Percentiles rank a stretch among this genome's conserved stretches.
Evolutionary conservation across 2,329 filamentous ascomycete species (phyloP).

Genomic region (Pestalotiopsis sp.): DNA sequence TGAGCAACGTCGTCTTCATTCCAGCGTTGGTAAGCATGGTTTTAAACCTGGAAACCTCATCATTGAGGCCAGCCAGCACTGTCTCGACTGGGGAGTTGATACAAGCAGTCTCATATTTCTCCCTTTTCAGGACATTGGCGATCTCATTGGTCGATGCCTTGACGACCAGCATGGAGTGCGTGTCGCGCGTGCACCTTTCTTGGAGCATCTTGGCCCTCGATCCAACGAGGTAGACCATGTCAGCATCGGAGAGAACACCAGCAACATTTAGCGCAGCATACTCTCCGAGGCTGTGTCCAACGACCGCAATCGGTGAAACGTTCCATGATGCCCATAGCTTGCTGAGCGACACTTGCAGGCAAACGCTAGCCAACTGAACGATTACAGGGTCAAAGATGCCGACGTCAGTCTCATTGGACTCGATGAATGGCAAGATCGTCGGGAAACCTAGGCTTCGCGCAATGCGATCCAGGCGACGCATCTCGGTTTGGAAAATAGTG

Average conservation of each 20-base stretch:
- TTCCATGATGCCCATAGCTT: constrained; percentile 53
- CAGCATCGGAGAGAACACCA: constrained; percentile 67
- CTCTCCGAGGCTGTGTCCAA: constrained; percentile 69
- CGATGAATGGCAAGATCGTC: constrained; percentile 49
- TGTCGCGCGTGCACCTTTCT: constrained; percentile 61
- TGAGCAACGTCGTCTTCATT: constrained; percentile 7
- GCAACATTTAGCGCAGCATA: constrained; percentile 70
- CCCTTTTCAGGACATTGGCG: constrained; percentile 44
- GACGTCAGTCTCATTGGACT: constrained; percentile 38
- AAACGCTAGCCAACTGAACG: constrained; percentile 50
- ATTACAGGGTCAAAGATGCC: constrained; percentile 43
- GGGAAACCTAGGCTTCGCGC: constrained; percentile 49
- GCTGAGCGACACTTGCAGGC: constrained; percentile 54
- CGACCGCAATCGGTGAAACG: constrained; percentile 50
- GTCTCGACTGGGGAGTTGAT: constrained; percentile 73
- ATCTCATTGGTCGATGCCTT: constrained; percentile 48
- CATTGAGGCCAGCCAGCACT: constrained; percentile 49
- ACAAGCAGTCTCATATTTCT: constrained; percentile 59
- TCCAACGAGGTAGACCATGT: constrained; percentile 71
- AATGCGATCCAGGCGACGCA: constrained; percentile 57
- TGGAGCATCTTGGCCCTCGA: constrained; percentile 63
- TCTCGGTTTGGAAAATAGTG: constrained; percentile 34
- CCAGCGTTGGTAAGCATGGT: not conserved
- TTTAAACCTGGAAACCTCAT: not conserved
- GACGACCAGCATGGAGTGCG: constrained; percentile 56